These are phyloP conservation scores for Aspergillus thermomutatus DNA, from an alignment of 2,329 filamentous ascomycete genomes.

Conservation along the genomic window DNA sequence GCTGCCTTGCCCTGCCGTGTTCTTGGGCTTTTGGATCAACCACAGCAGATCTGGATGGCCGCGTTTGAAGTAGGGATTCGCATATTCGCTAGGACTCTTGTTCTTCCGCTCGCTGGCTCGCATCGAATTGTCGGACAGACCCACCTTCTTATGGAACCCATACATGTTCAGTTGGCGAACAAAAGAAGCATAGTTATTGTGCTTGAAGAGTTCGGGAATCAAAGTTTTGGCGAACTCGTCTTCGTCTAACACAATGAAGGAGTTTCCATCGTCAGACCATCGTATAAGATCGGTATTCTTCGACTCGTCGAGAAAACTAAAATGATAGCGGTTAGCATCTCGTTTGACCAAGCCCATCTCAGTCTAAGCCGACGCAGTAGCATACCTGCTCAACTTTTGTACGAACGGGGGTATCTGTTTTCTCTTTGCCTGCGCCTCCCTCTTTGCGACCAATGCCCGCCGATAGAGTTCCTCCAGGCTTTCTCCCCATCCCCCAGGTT, in stretches of 20 bases:
- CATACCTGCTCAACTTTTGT: constrained; percentile 93
- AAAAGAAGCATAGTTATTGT: constrained; percentile 76
- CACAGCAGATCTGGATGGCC: constrained; percentile 89
- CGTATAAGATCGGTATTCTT: constrained; percentile 93
- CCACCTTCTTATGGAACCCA: constrained; percentile 68
- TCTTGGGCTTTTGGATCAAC: constrained; percentile 95
- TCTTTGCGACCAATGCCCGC: constrained; percentile 75
- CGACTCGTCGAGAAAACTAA: constrained; percentile 85
- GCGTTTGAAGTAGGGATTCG: constrained; percentile 91
- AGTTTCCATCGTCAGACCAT: constrained; percentile 95
- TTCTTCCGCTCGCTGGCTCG: constrained; percentile 94
- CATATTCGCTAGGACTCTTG: constrained; percentile 97
- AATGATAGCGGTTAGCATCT: constrained; percentile 10
- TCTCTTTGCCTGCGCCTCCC: constrained; percentile 81
- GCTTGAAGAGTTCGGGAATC: constrained; percentile 74
- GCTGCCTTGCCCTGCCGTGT: constrained; percentile 54
- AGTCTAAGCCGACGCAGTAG: not conserved
- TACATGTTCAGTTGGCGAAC: constrained; percentile 69
- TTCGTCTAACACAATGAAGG: constrained; percentile 94
- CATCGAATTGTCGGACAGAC: constrained; percentile 95
- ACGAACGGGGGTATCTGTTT: constrained; percentile 98
- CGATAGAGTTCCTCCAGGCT: constrained; percentile 76
- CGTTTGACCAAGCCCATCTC: not conserved
- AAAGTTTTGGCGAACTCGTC: constrained; percentile 77
- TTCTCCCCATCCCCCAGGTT: constrained; percentile 49